These are phyloP conservation scores for Candida orba DNA, from an alignment of 805 yeast genomes.

Conservation along the genomic window DNA sequence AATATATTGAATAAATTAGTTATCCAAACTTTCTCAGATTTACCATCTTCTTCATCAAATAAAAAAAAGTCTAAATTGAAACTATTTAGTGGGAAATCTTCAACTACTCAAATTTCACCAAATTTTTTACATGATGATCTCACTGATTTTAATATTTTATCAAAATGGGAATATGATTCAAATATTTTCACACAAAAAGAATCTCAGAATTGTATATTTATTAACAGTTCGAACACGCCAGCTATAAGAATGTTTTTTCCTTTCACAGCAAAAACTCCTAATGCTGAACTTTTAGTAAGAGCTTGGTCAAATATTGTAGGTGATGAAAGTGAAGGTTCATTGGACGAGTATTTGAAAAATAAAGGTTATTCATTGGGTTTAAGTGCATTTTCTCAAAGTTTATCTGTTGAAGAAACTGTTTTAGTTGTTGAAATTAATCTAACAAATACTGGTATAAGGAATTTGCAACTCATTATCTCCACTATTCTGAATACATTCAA, in stretches of 20 bases:
- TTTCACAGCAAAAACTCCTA: constrained; percentile 6
- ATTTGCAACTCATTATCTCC: constrained; percentile 28
- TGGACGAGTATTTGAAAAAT: constrained; percentile 33
- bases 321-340: constrained; percentile 48
- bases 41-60: constrained; percentile 14
- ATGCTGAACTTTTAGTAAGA: constrained; percentile 23
- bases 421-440: constrained; percentile 45
- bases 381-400: constrained; percentile 34
- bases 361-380: constrained; percentile 32
- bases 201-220: constrained; percentile 27
- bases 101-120: no score
- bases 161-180: constrained; percentile 13
- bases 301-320: constrained; percentile 58
- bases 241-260: constrained; percentile 43
- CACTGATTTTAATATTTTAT: constrained; percentile 12
- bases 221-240: constrained; percentile 30
- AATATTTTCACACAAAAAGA: constrained; percentile 21
- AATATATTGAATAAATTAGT: constrained; percentile 50
- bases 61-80: constrained; percentile 7
- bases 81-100: constrained; percentile 1
- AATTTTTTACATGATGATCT: constrained; percentile 1
- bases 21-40: constrained; percentile 32
- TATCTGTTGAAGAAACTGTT: constrained; percentile 28
- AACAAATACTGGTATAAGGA: constrained; percentile 38
- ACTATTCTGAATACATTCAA: constrained; percentile 25